Percentiles rank a stretch among this genome's conserved stretches.
Evolutionary conservation across 78 protist species (phyloP).

Genomic region (Cavenderia fasciculata): DNA sequence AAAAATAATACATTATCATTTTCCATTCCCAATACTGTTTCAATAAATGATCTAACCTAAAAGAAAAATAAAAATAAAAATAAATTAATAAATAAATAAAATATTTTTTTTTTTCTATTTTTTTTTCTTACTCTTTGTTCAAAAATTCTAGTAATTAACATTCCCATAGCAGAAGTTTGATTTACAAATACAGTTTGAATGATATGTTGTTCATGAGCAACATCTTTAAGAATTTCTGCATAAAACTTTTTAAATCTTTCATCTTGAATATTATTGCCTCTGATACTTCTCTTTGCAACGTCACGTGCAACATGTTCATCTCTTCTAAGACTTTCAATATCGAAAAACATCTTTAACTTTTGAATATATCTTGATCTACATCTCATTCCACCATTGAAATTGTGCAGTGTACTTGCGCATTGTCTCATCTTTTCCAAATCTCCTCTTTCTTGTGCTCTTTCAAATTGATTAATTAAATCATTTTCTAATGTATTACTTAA

Average conservation of each 20-base stretch:
- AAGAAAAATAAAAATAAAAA: background rate
- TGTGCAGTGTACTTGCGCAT: conserved; percentile 47
- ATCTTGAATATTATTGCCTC: conserved; percentile 25
- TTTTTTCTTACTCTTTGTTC: conserved; percentile 49
- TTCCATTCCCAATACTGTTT: conserved; percentile 38
- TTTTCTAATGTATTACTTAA: conserved; percentile 34
- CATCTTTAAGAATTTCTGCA: conserved; percentile 42
- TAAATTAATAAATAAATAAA: background rate
- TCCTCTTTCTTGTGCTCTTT: conserved; percentile 50
- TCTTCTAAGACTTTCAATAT: conserved; percentile 6
- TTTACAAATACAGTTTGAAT: conserved; percentile 60
- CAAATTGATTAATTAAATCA: conserved; percentile 57
- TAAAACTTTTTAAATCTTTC: conserved; percentile 38
- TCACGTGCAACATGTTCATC: conserved; percentile 52
- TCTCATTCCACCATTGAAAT: conserved; percentile 59
- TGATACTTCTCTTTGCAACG: conserved; percentile 3
- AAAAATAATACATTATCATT: background rate
- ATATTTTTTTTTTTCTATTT: background rate
- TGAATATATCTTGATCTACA: conserved; percentile 55
- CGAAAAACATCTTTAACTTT: conserved; percentile 68
- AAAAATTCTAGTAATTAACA: conserved; percentile 56
- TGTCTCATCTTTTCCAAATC: conserved; percentile 69
- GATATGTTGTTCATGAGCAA: conserved; percentile 30
- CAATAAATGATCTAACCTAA: conserved; percentile 28
- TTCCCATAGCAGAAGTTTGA: conserved; percentile 66